Evolutionary conservation across 805 yeast genomes (phyloP).

Genomic region (Starmerella floricola): DNA sequence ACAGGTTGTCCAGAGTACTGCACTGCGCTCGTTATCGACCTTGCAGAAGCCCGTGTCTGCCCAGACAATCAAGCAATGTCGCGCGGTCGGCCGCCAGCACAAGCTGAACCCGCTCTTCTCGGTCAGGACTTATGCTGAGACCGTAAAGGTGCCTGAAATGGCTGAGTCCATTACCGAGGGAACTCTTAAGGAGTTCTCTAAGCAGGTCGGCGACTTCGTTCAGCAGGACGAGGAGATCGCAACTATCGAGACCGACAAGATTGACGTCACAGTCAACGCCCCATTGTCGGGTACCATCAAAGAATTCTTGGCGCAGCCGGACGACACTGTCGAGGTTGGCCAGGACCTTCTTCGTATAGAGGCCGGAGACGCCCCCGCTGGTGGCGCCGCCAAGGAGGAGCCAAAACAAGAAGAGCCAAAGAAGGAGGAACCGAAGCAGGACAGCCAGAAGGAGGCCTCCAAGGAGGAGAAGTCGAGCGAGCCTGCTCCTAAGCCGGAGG

Average conservation of each 20-base stretch:
- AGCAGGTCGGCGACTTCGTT: slow-evolving; percentile 76
- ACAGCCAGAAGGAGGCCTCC: slow-evolving; percentile 19
- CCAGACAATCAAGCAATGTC: background rate
- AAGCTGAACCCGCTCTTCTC: slow-evolving; percentile 1
- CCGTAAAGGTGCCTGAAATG: slow-evolving; percentile 92
- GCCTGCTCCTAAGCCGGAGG: slow-evolving; percentile 29
- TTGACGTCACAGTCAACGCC: slow-evolving; percentile 92
- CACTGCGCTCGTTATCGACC: slow-evolving; percentile 10
- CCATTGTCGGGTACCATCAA: slow-evolving; percentile 84
- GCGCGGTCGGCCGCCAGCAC: background rate
- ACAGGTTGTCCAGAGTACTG: background rate
- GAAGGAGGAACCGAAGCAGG: slow-evolving; percentile 20
- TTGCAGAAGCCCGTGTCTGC: slow-evolving; percentile 9
- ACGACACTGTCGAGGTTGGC: slow-evolving; percentile 91
- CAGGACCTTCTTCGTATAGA: slow-evolving; percentile 83
- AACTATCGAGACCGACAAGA: slow-evolving; percentile 95
- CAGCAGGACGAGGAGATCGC: slow-evolving; percentile 82
- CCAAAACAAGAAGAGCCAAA: slow-evolving; percentile 25
- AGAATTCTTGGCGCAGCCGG: slow-evolving; percentile 70
- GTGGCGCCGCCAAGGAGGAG: slow-evolving; percentile 33
- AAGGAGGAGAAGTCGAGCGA: slow-evolving; percentile 25
- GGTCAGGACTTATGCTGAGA: slow-evolving; percentile 28
- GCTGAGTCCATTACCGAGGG: slow-evolving; percentile 98
- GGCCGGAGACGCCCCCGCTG: slow-evolving; percentile 56
- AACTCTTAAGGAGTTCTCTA: slow-evolving; percentile 52